Evolutionary conservation across 108 stramenopile genomes (phyloP), one percentile per base, ranked within the genome.

Genomic region (Skeletonema costatum): DNA sequence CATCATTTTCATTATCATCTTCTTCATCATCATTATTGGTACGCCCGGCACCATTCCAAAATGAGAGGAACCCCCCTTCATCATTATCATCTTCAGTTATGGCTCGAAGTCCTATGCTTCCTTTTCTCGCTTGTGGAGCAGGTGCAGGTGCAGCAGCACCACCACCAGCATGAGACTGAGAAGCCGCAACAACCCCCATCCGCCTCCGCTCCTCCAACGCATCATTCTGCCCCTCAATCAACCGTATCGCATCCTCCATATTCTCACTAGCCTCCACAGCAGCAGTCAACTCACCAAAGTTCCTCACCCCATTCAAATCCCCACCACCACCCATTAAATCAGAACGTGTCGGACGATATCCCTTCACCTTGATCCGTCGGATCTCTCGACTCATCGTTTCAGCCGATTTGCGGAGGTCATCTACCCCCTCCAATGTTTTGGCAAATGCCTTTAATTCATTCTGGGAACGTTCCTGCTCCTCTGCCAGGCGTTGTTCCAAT

Each of bases 191-290:
- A 16, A 50, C 64, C 9, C 35, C 33, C 17, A 42, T 31, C 36
- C 60, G 16, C 39, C 76, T 44, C 30, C 76, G 60, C 12, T 77
- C 76, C 44, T 77, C 68, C 68, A 77, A 38, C 25, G 76, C 68
- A 64, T 77, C 68, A 56, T 77, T 77, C 50, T 78, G 77, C 32
- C 70, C 62, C 36, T 78, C 77, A 60, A 78, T 71, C 70, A 71
- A 48, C 13, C 70, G 77, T 58, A 78, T 71, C 5, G 77, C 77
- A 65, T 64, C 64, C 19, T 71, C 77, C 77, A 71, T 78, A n/a
- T 33, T 56, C 35, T 66, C 64, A 46, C 70, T 71, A 8, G 77
- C 77, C 53, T 65, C 77, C 17, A 65, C 77, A 12, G 70, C 77
- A 1, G 70, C 68, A 29, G 63, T 62, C 19, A 78, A 50, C 31